Percentiles rank a stretch among this genome's conserved stretches.
Conservation (phyloP, 768 basidiomycete genomes). For the Serendipita indica region DNA sequence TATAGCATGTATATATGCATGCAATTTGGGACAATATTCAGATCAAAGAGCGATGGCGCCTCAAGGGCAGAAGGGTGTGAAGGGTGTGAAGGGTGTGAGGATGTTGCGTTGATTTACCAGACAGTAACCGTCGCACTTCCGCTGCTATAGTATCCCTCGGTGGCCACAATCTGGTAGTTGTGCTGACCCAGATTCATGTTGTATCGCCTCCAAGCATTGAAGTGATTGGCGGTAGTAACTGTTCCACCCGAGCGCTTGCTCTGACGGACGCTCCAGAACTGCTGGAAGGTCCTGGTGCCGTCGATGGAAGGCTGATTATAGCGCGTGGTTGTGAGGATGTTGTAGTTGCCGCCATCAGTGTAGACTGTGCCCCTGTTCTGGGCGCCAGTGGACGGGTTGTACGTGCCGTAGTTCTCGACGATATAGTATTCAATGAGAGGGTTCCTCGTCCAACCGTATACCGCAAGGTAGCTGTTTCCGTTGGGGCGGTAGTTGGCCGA, state of each 20-base stretch:
- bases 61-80: too few relatives aligned
- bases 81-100: too few relatives aligned
- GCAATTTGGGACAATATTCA: too few relatives aligned
- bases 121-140: too few relatives aligned
- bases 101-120: too few relatives aligned
- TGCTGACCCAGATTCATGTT: slow-evolving; percentile 28
- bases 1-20: too few relatives aligned
- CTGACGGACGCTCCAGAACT: slow-evolving; percentile 33
- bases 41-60: too few relatives aligned
- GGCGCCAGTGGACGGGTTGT: slow-evolving; percentile 19
- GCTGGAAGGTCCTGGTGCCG: slow-evolving; percentile 32
- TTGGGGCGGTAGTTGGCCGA: slow-evolving; percentile 25
- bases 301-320: slow-evolving; percentile 29
- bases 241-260: slow-evolving; percentile 23
- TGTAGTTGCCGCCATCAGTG: slow-evolving; percentile 30
- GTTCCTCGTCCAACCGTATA: slow-evolving; percentile 34
- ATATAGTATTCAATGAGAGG: too few relatives aligned
- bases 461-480: too few relatives aligned
- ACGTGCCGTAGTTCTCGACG: too few relatives aligned
- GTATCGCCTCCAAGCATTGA: slow-evolving; percentile 27
- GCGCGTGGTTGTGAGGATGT: slow-evolving; percentile 27
- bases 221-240: too few relatives aligned
- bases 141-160: too few relatives aligned
- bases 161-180: slow-evolving; percentile 35
- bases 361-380: slow-evolving; percentile 27